Percentiles rank a stretch among this genome's conserved stretches.
These are phyloP conservation scores for Clathrospora elynae DNA, from an alignment of 2,329 filamentous ascomycete genomes.

Conservation along the genomic window DNA sequence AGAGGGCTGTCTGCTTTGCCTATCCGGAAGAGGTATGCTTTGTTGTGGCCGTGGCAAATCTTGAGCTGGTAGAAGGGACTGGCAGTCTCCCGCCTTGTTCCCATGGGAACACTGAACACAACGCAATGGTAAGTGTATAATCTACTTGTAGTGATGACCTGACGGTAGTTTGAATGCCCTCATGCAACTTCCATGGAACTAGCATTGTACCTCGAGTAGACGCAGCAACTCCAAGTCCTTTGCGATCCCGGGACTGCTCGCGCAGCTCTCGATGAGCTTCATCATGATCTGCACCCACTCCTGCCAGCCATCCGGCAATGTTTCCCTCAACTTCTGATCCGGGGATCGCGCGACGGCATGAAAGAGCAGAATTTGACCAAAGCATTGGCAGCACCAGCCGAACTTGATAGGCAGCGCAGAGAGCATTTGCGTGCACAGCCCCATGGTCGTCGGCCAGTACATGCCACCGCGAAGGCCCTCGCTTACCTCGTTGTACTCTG, in stretches of 20 bases:
- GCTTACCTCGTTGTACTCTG: slow-evolving; percentile 40
- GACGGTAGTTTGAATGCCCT: background rate
- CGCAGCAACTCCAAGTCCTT: slow-evolving; percentile 44
- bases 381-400: slow-evolving; percentile 47
- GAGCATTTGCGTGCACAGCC: slow-evolving; percentile 45
- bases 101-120: too few species aligned
- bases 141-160: background rate
- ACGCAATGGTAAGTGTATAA: too few species aligned
- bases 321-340: slow-evolving; percentile 37
- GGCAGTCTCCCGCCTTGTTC: too few species aligned
- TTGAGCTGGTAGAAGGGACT: too few species aligned
- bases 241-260: slow-evolving; percentile 42
- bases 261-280: slow-evolving; percentile 42
- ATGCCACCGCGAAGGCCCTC: slow-evolving; percentile 41
- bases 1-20: too few species aligned
- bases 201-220: slow-evolving; percentile 27
- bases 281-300: slow-evolving; percentile 47
- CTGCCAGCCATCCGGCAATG: slow-evolving; percentile 43
- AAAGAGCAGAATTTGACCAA: slow-evolving; percentile 45
- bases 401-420: slow-evolving; percentile 46
- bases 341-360: slow-evolving; percentile 38
- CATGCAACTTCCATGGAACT: background rate
- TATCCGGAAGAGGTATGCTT: too few species aligned
- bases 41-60: too few species aligned
- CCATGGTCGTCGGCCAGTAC: slow-evolving; percentile 47